Percentiles rank a stretch among this genome's conserved stretches.
Conservation (phyloP, 2,329 filamentous ascomycete species). For the Phyllosticta paracitricarpa region DNA sequence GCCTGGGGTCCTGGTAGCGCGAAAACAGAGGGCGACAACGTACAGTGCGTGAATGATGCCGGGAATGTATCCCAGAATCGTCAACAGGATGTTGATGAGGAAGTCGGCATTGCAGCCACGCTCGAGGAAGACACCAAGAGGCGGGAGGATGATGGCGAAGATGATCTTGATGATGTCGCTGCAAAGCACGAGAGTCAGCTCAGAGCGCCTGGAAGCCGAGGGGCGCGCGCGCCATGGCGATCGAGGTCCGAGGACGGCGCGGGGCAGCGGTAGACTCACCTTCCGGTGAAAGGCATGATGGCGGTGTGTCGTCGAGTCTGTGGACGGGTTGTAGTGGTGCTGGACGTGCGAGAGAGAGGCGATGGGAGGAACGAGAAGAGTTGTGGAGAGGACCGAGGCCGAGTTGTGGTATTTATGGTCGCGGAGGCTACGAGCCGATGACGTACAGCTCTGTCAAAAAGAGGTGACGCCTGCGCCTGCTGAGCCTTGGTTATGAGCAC, state of each 20-base stretch:
- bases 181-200: conserved; percentile 6
- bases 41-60: conserved; percentile 89
- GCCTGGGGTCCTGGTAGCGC: background rate
- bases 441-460: background rate
- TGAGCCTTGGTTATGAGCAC: background rate
- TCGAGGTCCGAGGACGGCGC: background rate
- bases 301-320: conserved; percentile 8
- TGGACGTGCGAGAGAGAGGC: background rate
- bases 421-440: background rate
- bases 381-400: background rate
- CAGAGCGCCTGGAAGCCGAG: background rate
- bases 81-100: conserved; percentile 86
- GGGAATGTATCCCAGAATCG: conserved; percentile 49
- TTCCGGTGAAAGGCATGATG: conserved; percentile 52
- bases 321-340: background rate
- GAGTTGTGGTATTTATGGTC: background rate
- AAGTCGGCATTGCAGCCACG: conserved; percentile 78
- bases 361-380: background rate
- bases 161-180: conserved; percentile 75
- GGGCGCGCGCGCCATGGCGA: conserved; percentile 3
- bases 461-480: background rate
- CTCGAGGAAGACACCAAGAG: conserved; percentile 90
- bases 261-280: conserved; percentile 29
- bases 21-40: conserved; percentile 26
- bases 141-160: conserved; percentile 81